These are phyloP conservation scores for Rhizopogon sp. DNA, from an alignment of 768 basidiomycete genomes.

Conservation along the genomic window DNA sequence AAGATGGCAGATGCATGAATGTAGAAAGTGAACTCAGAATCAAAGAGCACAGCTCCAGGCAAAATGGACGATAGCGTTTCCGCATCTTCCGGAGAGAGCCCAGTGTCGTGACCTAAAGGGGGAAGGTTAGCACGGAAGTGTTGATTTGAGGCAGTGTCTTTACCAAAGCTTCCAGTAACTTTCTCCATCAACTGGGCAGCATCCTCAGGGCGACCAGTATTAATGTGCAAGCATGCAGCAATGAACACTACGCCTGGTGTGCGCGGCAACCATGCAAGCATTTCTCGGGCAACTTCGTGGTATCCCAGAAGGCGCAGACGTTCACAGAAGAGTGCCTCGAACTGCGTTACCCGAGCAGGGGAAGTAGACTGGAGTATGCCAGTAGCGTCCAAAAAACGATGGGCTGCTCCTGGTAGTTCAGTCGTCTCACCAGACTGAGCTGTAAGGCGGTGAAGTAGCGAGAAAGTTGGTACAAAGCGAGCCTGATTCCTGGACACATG, in stretches of 20 bases:
- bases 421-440: slow-evolving; percentile 43
- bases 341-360: slow-evolving; percentile 59
- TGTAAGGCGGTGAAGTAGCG: slow-evolving; percentile 60
- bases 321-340: slow-evolving; percentile 73
- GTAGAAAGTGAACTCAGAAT: slow-evolving; percentile 72
- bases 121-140: neutral
- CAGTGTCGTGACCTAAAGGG: slow-evolving; percentile 40
- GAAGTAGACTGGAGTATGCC: slow-evolving; percentile 66
- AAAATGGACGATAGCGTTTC: slow-evolving; percentile 60
- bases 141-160: slow-evolving; percentile 21
- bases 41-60: slow-evolving; percentile 49
- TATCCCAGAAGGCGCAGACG: slow-evolving; percentile 61
- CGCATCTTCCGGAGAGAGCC: slow-evolving; percentile 53
- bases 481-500: slow-evolving; percentile 53
- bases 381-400: slow-evolving; percentile 63
- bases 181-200: slow-evolving; percentile 69
- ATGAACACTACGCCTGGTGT: slow-evolving; percentile 76
- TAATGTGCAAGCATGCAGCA: slow-evolving; percentile 59
- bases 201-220: slow-evolving; percentile 65
- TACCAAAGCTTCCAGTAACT: slow-evolving; percentile 72
- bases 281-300: slow-evolving; percentile 52
- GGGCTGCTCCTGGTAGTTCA: slow-evolving; percentile 55
- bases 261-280: slow-evolving; percentile 74
- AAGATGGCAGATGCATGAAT: slow-evolving; percentile 73
- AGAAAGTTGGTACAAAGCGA: slow-evolving; percentile 48